Percentiles rank a stretch among this genome's conserved stretches.
phyloP scores from a whole-genome alignment of 1,139 yeast genomes.

The Candida sp. region DNA sequence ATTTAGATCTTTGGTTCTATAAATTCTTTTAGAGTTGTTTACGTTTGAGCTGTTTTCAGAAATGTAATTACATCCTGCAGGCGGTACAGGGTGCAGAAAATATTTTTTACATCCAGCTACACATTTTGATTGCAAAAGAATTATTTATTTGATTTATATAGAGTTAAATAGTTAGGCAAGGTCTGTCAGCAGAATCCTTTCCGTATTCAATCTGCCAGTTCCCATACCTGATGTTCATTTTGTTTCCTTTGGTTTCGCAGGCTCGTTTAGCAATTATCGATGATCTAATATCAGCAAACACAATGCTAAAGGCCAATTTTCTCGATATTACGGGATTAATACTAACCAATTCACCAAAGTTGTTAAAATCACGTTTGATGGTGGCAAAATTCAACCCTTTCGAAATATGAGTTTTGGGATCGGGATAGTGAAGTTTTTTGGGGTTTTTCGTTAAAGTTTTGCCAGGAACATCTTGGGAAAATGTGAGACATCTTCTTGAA shows the following conservation, averaged over 20 bases:
- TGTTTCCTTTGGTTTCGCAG: slow-evolving; percentile 28
- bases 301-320: slow-evolving; percentile 59
- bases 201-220: slow-evolving; percentile 70
- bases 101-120: not conserved
- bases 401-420: slow-evolving; percentile 29
- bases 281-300: slow-evolving; percentile 57
- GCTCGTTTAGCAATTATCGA: slow-evolving; percentile 64
- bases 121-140: not conserved
- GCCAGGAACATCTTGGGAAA: slow-evolving; percentile 23
- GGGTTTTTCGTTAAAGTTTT: slow-evolving; percentile 15
- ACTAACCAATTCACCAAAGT: slow-evolving; percentile 62
- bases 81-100: not conserved
- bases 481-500: slow-evolving; percentile 33
- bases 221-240: slow-evolving; percentile 44
- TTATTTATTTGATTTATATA: no score
- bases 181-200: slow-evolving; percentile 62
- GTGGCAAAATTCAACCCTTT: slow-evolving; percentile 22
- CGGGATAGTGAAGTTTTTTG: slow-evolving; percentile 27
- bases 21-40: not conserved
- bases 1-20: not conserved
- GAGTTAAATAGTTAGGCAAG: slow-evolving; percentile 18
- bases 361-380: slow-evolving; percentile 48
- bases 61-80: not conserved
- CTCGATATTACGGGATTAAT: slow-evolving; percentile 66
- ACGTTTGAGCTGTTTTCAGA: not conserved